Base-by-base conservation (phyloP, 2,329 filamentous ascomycete genomes). In the Fusarium sp. region DNA sequence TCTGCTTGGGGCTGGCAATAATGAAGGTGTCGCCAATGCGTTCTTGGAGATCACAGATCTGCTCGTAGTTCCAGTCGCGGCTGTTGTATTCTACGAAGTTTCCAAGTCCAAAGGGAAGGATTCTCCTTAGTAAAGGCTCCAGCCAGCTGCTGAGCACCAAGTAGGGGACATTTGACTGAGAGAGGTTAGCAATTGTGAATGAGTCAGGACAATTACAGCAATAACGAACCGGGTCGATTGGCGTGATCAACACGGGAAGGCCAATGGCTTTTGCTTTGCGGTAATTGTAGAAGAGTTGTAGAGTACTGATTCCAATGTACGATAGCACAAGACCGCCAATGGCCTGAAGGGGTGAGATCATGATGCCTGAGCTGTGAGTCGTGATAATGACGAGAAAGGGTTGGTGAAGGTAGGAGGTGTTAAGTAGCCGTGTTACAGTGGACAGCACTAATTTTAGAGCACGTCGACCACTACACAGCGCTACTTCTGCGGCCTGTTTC, bases 61-160 rank as follows among this genome's bases (percentile, higher is more conserved):
- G 66, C 17, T 65, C 64, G 33, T 71, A 71, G 7, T 71, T 71
- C 64, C 63, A 71, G 28, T 71, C 64, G n/a, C 68, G 60, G 2
- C 63, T 70, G 47, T 70, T 71, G 56, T 71, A 71, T n/a, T 71
- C 67, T 2, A 71, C 67, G 56, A 70, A 71, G 5, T 70, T 65
- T 1, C 63, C 50, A 2, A 68, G 19, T 0, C 56, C 56, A 32
- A 65, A 59, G 3, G 67, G 68, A 2, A 71, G 2, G 0, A 54
- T 43, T 17, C 40, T 68, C 45, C 68, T 61, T 0, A 71, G 4
- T 0, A 71, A 9, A 0, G 67, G 67, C 11, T 70, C 67, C 20
- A 70, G 15, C 26, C 59, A 67, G 33, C 66, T 64, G 7, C 57
- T 60, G 2, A 48, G 56, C 6, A 70, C 24, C 3, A 70, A 14